Conservation (phyloP, 129 eudicot genomes). For the Centrapalus pauciflorus region DNA sequence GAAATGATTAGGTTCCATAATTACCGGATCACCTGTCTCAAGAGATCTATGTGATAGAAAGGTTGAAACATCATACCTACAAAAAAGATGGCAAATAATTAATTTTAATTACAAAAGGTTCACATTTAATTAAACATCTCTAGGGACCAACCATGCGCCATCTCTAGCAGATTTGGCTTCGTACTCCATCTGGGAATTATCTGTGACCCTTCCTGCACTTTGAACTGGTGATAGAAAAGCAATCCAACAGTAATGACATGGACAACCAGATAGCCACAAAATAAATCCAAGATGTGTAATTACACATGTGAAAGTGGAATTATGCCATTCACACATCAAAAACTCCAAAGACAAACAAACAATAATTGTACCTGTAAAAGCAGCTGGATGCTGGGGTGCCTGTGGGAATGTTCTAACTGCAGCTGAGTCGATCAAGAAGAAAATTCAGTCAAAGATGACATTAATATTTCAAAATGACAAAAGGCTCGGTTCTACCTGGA, state of each 20-base stretch:
- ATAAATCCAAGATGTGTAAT: neutral
- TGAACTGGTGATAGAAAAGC: slow-evolving; percentile 27
- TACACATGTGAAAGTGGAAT: neutral
- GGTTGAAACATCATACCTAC: slow-evolving; percentile 85
- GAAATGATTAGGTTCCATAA: slow-evolving; percentile 11
- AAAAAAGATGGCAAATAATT: slow-evolving; percentile 10
- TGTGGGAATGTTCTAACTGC: slow-evolving; percentile 43
- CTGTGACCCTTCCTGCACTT: slow-evolving; percentile 46
- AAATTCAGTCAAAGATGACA: slow-evolving; percentile 1
- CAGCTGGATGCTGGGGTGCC: slow-evolving; percentile 38
- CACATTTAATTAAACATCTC: neutral
- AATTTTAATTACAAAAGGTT: neutral
- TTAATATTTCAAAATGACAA: neutral
- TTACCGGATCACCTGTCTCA: slow-evolving; percentile 86
- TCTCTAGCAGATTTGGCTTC: slow-evolving; percentile 99
- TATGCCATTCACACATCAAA: too few species aligned
- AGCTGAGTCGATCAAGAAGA: slow-evolving; percentile 29
- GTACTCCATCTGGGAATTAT: slow-evolving; percentile 77
- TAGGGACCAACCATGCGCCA: slow-evolving; percentile 84
- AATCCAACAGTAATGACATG: neutral
- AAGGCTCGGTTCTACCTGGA: slow-evolving; percentile 31
- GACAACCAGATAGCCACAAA: neutral
- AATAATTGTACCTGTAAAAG: slow-evolving; percentile 36
- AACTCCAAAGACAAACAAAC: too few species aligned
- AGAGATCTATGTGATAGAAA: slow-evolving; percentile 71